Evolutionary conservation across 2,329 filamentous ascomycete species (phyloP).

Genomic region (Cercospora zeae-maydis): DNA sequence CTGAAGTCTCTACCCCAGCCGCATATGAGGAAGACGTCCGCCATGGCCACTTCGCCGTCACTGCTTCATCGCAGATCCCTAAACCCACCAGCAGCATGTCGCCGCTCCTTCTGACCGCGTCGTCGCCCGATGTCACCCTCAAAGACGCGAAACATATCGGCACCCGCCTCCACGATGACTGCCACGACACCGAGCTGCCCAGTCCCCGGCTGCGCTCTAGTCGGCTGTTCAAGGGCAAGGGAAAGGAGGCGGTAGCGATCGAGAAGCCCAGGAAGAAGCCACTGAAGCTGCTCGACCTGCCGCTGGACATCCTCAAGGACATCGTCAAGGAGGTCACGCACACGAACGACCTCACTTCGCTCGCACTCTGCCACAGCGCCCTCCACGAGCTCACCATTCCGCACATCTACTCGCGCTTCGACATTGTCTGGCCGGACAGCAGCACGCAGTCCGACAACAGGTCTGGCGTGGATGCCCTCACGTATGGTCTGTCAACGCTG

Average conservation of each 20-base stretch:
- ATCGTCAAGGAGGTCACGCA: constrained; percentile 79
- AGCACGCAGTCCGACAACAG: constrained; percentile 61
- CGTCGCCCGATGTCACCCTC: constrained; percentile 18
- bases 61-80: constrained; percentile 29
- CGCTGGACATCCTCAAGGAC: constrained; percentile 71
- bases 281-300: constrained; percentile 67
- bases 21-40: constrained; percentile 30
- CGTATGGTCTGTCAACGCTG: constrained; percentile 75
- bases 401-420: constrained; percentile 78
- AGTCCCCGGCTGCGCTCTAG: constrained; percentile 36
- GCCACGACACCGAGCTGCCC: constrained; percentile 29
- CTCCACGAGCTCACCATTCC: constrained; percentile 72
- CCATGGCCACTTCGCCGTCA: constrained; percentile 27
- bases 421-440: constrained; percentile 82
- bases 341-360: constrained; percentile 74
- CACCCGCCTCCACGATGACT: constrained; percentile 33
- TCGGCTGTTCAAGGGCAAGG: constrained; percentile 50
- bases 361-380: constrained; percentile 73
- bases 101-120: constrained; percentile 12
- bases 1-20: constrained; percentile 22
- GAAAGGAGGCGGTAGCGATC: constrained; percentile 38
- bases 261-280: constrained; percentile 50
- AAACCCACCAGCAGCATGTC: constrained; percentile 25
- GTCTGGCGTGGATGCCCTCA: constrained; percentile 75
- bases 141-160: constrained; percentile 32